A percentile compares a stretch with the other conserved stretches of the same genome.
Evolutionary conservation across 495 filamentous ascomycete species (phyloP).

Genomic region (Talaromyces thailandensis): DNA sequence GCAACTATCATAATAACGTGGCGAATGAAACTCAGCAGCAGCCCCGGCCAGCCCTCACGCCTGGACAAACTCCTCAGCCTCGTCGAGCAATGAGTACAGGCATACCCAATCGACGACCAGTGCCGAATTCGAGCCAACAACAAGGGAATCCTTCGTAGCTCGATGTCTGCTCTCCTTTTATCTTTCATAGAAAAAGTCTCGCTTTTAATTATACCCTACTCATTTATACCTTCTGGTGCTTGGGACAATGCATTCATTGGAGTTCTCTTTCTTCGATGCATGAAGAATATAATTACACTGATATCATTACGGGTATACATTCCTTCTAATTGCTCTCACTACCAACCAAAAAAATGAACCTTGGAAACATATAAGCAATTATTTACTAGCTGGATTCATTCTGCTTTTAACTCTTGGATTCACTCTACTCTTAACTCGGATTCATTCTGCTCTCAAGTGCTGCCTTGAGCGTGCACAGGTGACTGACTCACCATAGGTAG

Average conservation of each 20-base stretch:
- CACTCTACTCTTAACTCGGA: too few relatives aligned
- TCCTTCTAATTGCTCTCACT: too few relatives aligned
- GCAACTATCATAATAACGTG: neutral
- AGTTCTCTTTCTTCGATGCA: neutral
- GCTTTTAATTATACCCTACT: neutral
- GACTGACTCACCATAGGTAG: too few relatives aligned
- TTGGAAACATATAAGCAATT: too few relatives aligned
- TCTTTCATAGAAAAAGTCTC: neutral
- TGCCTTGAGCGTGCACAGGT: too few relatives aligned
- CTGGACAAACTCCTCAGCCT: neutral
- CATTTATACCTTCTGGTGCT: neutral
- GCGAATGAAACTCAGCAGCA: neutral
- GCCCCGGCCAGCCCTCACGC: neutral
- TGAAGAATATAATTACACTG: neutral
- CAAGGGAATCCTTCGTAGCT: neutral
- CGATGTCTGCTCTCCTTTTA: neutral
- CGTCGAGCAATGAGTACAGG: neutral
- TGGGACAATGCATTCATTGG: neutral
- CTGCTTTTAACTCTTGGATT: too few relatives aligned
- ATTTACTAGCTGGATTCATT: too few relatives aligned
- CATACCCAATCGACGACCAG: constrained; percentile 6
- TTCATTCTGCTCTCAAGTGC: too few relatives aligned
- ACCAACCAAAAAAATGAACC: too few relatives aligned
- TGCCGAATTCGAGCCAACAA: constrained; percentile 2
- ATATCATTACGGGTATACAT: neutral